Evolutionary conservation across 495 filamentous ascomycete species (phyloP).

Genomic region (Xylaria flabelliformis): DNA sequence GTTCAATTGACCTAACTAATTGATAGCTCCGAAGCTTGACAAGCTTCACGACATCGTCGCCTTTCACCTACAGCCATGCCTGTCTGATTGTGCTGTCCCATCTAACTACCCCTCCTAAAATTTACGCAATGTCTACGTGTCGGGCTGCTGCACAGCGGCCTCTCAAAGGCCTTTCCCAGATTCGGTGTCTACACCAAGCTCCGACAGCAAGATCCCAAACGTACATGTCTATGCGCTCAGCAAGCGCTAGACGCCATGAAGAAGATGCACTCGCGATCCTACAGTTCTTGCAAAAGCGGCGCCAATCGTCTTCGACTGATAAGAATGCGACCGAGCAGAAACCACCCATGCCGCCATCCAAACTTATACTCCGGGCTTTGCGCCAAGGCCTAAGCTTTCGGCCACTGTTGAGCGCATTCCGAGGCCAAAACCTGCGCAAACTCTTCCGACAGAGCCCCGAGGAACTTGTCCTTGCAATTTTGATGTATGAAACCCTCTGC

Average conservation of each 20-base stretch:
- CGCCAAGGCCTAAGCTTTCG: slow-evolving; percentile 42
- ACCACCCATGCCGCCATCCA: slow-evolving; percentile 34
- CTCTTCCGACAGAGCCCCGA: slow-evolving; percentile 48
- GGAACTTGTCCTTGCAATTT: slow-evolving; percentile 47
- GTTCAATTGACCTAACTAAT: not conserved
- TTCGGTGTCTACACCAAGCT: slow-evolving; percentile 31
- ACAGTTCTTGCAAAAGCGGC: slow-evolving; percentile 34
- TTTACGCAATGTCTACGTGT: slow-evolving; percentile 14
- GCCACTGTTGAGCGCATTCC: slow-evolving; percentile 42
- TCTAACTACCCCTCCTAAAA: not conserved
- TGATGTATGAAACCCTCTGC: slow-evolving; percentile 30
- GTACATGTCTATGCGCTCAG: slow-evolving; percentile 14
- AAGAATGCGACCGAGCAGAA: slow-evolving; percentile 31
- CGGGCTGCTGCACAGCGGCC: slow-evolving; percentile 21
- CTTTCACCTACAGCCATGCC: not conserved
- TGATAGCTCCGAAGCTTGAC: not conserved
- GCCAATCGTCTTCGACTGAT: slow-evolving; percentile 29
- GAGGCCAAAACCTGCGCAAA: slow-evolving; percentile 40
- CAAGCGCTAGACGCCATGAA: not conserved
- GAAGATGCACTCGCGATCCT: slow-evolving; percentile 11
- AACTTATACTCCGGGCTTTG: slow-evolving; percentile 40
- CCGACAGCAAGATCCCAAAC: slow-evolving; percentile 1
- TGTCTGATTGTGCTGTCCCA: not conserved
- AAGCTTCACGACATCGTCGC: not conserved
- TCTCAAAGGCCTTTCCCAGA: slow-evolving; percentile 21